Evolutionary conservation across 2,329 filamentous ascomycete species (phyloP).

Genomic region (Oidium heveae): DNA sequence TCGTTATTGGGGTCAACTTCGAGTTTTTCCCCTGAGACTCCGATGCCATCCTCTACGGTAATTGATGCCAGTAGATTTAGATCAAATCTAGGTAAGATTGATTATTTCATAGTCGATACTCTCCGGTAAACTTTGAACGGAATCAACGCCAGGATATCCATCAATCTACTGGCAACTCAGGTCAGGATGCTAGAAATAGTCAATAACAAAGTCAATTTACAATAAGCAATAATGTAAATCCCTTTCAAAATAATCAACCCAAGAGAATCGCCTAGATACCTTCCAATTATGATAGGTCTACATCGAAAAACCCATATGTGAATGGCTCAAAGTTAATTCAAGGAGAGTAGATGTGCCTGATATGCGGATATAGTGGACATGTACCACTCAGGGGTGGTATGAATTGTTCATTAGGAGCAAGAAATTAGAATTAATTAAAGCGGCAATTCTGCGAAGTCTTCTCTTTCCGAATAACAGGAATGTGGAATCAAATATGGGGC

Average conservation of each 20-base stretch:
- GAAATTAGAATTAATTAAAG: not conserved
- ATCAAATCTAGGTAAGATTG: not conserved
- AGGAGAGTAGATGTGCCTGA: not conserved
- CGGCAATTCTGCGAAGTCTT: not conserved
- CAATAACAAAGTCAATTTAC: not conserved
- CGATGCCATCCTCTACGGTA: not conserved
- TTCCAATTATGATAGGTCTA: too few relatives aligned
- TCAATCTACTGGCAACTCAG: not conserved
- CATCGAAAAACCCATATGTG: too few relatives aligned
- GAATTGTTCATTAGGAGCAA: not conserved
- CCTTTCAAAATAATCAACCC: too few relatives aligned
- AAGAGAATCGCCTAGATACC: too few relatives aligned
- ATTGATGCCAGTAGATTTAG: not conserved
- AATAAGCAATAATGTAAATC: too few relatives aligned
- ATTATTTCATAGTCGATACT: not conserved
- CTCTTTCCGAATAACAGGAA: not conserved
- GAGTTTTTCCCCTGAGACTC: not conserved
- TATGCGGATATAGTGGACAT: not conserved
- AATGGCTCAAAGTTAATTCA: not conserved
- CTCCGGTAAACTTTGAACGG: not conserved
- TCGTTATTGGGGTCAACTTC: not conserved
- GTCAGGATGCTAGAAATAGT: not conserved
- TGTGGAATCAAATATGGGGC: not conserved
- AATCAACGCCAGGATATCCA: not conserved
- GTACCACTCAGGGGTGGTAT: not conserved